Evolutionary conservation across 768 basidiomycete species (phyloP).

Genomic region (Myochromella boudieri): DNA sequence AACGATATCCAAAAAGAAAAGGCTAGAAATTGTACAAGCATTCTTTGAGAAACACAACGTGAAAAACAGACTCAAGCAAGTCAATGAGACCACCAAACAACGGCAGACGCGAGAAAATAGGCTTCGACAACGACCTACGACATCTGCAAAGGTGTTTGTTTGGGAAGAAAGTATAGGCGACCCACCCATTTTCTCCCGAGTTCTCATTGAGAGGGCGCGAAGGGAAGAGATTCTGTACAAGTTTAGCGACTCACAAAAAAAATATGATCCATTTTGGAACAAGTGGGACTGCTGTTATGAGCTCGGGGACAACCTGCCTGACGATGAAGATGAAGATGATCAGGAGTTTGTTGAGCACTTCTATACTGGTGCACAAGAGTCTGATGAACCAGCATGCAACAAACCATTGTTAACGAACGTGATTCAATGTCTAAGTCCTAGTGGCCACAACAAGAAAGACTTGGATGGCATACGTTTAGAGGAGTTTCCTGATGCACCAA

Average conservation of each 20-base stretch:
- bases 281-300: background rate
- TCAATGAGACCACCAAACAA: background rate
- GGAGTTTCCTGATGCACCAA: background rate
- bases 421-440: no score
- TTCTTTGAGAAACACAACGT: no score
- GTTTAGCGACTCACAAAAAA: background rate
- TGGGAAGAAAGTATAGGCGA: background rate
- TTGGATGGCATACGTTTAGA: background rate
- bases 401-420: background rate
- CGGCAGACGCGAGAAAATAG: background rate
- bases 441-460: background rate
- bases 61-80: no score
- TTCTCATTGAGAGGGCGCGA: background rate
- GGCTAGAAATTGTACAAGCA: no score
- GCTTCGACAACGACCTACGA: background rate
- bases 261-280: background rate
- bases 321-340: background rate
- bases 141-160: background rate
- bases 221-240: background rate
- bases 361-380: background rate
- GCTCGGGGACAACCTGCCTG: background rate
- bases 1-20: no score
- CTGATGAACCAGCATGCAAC: background rate
- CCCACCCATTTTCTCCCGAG: background rate
- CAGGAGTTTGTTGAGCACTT: no score